phyloP scores from a whole-genome alignment of 495 filamentous ascomycete species.

The Aspergillus sclerotioniger region DNA sequence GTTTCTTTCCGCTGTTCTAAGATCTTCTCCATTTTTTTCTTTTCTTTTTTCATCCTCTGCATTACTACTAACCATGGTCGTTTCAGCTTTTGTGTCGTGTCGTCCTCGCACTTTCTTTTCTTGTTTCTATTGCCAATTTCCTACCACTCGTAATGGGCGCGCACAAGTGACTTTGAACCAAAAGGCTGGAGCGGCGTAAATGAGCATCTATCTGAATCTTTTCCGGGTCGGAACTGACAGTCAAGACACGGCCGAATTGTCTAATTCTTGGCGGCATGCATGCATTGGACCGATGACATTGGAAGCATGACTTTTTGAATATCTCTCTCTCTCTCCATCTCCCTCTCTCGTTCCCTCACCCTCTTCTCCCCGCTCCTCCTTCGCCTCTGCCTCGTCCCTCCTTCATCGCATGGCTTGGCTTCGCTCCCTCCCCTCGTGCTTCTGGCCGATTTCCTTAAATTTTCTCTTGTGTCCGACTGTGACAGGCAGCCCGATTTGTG shows the following conservation, averaged over 20 bases:
- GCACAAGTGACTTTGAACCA: slow-evolving; percentile 27
- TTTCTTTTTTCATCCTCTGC: slow-evolving; percentile 9
- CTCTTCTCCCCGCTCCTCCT: slow-evolving; percentile 8
- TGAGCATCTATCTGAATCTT: slow-evolving; percentile 14
- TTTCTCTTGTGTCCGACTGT: neutral
- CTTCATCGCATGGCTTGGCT: slow-evolving; percentile 7
- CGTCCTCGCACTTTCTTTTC: slow-evolving; percentile 11
- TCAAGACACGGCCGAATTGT: slow-evolving; percentile 13
- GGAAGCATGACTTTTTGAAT: slow-evolving; percentile 17
- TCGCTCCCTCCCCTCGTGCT: slow-evolving; percentile 8
- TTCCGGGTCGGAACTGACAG: slow-evolving; percentile 5
- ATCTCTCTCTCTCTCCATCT: too few relatives aligned
- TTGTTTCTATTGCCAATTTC: slow-evolving; percentile 13
- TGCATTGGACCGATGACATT: slow-evolving; percentile 20
- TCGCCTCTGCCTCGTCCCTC: slow-evolving; percentile 7
- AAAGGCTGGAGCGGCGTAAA: slow-evolving; percentile 29
- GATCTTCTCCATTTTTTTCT: neutral
- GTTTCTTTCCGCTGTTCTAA: neutral
- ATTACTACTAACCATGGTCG: slow-evolving; percentile 10
- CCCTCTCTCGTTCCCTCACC: slow-evolving; percentile 1
- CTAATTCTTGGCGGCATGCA: slow-evolving; percentile 12
- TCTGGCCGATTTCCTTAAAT: neutral
- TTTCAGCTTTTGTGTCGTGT: slow-evolving; percentile 13
- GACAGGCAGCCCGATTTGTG: slow-evolving; percentile 16
- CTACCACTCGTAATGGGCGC: slow-evolving; percentile 30